Conservation (phyloP, 805 yeast species). For the Torulaspora franciscae region DNA sequence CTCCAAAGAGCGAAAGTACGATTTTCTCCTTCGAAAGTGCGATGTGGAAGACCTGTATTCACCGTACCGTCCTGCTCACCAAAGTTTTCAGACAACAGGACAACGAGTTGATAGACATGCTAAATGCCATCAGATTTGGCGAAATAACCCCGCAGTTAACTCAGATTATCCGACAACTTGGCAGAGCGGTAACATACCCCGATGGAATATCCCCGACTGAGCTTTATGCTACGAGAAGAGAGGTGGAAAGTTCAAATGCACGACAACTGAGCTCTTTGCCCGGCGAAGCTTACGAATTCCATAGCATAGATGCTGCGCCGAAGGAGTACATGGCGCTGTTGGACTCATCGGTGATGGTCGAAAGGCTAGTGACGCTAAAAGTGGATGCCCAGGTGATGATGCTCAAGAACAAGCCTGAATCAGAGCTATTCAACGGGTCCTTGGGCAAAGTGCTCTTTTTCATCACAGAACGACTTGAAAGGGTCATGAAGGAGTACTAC, state of each 20-base stretch:
- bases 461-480: slow-evolving; percentile 28
- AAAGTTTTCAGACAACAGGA: slow-evolving; percentile 85
- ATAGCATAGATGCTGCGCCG: slow-evolving; percentile 42
- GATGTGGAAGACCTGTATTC: slow-evolving; percentile 62
- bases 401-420: slow-evolving; percentile 71
- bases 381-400: slow-evolving; percentile 93
- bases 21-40: slow-evolving; percentile 71
- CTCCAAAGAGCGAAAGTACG: slow-evolving; percentile 30
- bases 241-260: slow-evolving; percentile 74
- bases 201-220: slow-evolving; percentile 90
- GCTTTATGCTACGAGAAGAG: slow-evolving; percentile 76
- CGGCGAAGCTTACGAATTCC: slow-evolving; percentile 44
- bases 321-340: slow-evolving; percentile 36
- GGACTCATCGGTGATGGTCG: slow-evolving; percentile 66
- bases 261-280: slow-evolving; percentile 46
- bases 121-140: slow-evolving; percentile 79
- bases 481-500: slow-evolving; percentile 24
- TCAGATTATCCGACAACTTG: slow-evolving; percentile 45
- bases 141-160: slow-evolving; percentile 48
- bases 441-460: slow-evolving; percentile 63
- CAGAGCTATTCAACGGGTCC: slow-evolving; percentile 79
- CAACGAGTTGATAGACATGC: slow-evolving; percentile 64
- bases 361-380: slow-evolving; percentile 56
- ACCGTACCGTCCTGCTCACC: slow-evolving; percentile 62
- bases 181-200: slow-evolving; percentile 51